Evolutionary conservation across 495 filamentous ascomycete genomes (phyloP), one percentile per base, ranked within the genome.

Genomic region (Lepraria neglecta): DNA sequence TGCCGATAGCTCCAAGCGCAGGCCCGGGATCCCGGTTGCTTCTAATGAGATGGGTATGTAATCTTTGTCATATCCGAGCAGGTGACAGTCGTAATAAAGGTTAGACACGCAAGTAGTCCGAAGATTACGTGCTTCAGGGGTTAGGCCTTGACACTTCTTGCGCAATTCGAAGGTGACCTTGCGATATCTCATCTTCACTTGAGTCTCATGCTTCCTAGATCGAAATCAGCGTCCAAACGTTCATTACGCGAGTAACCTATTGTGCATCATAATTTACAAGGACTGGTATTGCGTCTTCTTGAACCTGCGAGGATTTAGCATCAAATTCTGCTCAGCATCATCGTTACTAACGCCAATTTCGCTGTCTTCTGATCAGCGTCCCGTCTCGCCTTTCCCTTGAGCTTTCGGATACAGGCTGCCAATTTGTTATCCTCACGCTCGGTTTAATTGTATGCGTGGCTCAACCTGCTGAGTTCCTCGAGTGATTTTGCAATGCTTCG

Each of bases 161-260:
- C 33, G 12, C 33, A 60, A 40, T 3, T n/a, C 15, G 2, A 9
- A 3, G 14, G 19, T 31, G 31, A 42, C 46, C 58, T 60, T 60
- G 2, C 4, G 19, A 14, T 60, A 51, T 10, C 58, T 60, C 58
- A 60, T 60, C 10, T n/a, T 21, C 6, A 60, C 46, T 30, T 38
- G 45, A 11, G 24, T 30, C 15, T 60, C 44, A 0, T 43, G 14
- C 27, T 31, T 50, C 19, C 45, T 60, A 42, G 31, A 14, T 35
- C 17, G 48, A 15, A 46, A 59, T 59, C 31, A 38, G 24, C 15
- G 33, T 9, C 4, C 33, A 24, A 24, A 24, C 24, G 1, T 24
- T 24, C 24, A 24, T 24, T 24, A 24, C 24, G 24, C 24, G 24
- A 24, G 24, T 1, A 24, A 24, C 24, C 24, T 24, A 24, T 24